phyloP scores from a whole-genome alignment of 208 protist genomes.

The Acanthamoeba royreba region DNA sequence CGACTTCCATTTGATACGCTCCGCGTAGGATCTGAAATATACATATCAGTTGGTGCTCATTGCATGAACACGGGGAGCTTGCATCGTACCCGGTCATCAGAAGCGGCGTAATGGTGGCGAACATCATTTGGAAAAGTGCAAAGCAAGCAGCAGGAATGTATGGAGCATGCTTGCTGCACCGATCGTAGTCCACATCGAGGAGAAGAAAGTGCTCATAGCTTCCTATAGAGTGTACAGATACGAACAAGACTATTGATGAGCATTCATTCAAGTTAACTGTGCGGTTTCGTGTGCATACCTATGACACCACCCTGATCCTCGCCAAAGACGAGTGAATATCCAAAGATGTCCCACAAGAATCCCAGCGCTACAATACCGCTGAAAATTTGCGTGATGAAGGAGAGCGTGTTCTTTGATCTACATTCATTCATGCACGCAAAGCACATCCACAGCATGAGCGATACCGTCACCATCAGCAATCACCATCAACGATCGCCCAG shows the following conservation, averaged over 20 bases:
- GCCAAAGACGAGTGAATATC: constrained; percentile 76
- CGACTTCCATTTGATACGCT: constrained; percentile 57
- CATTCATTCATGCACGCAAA: too few relatives aligned
- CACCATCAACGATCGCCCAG: too few relatives aligned
- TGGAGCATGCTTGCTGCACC: constrained; percentile 54
- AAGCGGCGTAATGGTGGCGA: constrained; percentile 82
- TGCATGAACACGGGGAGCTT: neutral
- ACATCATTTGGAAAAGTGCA: constrained; percentile 85
- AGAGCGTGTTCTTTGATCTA: constrained; percentile 76
- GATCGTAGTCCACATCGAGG: constrained; percentile 51
- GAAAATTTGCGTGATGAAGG: constrained; percentile 72
- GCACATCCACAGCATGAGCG: too few relatives aligned
- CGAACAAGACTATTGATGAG: too few relatives aligned
- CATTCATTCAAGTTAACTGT: too few relatives aligned
- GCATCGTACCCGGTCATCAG: constrained; percentile 83
- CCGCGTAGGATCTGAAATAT: constrained; percentile 57
- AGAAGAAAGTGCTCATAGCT: constrained; percentile 52
- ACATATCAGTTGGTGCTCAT: too few relatives aligned
- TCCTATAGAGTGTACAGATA: too few relatives aligned
- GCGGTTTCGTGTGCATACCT: too few relatives aligned
- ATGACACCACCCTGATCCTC: neutral
- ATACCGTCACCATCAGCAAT: too few relatives aligned
- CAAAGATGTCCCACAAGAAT: constrained; percentile 68
- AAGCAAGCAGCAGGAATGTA: constrained; percentile 70
- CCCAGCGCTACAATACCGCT: constrained; percentile 54